Conservation (phyloP, 2,329 filamentous ascomycete genomes). For the Lasiodiplodia gonubiensis region DNA sequence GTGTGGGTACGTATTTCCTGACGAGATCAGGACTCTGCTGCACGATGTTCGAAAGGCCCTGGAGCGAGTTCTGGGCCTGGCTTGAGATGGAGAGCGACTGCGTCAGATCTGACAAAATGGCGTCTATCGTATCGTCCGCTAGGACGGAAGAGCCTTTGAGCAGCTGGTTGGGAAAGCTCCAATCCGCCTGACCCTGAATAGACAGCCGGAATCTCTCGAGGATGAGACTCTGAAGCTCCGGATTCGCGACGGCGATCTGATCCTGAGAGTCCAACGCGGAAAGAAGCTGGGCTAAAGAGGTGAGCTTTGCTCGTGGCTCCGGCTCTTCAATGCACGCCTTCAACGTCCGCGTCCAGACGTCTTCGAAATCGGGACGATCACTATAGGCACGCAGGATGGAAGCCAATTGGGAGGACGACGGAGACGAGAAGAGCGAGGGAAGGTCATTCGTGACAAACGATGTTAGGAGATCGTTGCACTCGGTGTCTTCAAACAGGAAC, state of each 20-base stretch:
- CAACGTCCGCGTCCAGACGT: slow-evolving; percentile 41
- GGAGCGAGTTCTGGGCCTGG: slow-evolving; percentile 44
- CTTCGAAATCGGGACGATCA: slow-evolving; percentile 38
- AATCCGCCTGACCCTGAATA: slow-evolving; percentile 42
- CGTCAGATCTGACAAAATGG: slow-evolving; percentile 47
- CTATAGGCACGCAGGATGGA: slow-evolving; percentile 64
- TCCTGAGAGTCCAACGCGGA: slow-evolving; percentile 46
- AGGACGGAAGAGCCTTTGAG: slow-evolving; percentile 43
- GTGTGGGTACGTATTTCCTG: slow-evolving; percentile 50
- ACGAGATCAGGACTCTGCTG: slow-evolving; percentile 49
- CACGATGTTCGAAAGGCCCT: slow-evolving; percentile 54
- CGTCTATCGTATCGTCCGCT: slow-evolving; percentile 44
- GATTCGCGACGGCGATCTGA: slow-evolving; percentile 42
- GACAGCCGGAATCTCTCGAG: slow-evolving; percentile 38
- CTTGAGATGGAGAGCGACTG: slow-evolving; percentile 46
- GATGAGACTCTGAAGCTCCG: slow-evolving; percentile 46
- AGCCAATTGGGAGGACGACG: slow-evolving; percentile 70
- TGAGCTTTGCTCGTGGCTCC: slow-evolving; percentile 38
- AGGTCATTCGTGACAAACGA: slow-evolving; percentile 62
- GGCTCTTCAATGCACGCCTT: slow-evolving; percentile 38
- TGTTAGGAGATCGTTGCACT: slow-evolving; percentile 50
- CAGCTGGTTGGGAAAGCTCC: slow-evolving; percentile 45
- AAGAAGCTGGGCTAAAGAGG: slow-evolving; percentile 41
- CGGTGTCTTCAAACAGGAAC: slow-evolving; percentile 47
- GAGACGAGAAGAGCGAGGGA: slow-evolving; percentile 66